Conservation (phyloP, 192 early-diverging fungal genomes). For the Gryganskiella cystojenkinii region DNA sequence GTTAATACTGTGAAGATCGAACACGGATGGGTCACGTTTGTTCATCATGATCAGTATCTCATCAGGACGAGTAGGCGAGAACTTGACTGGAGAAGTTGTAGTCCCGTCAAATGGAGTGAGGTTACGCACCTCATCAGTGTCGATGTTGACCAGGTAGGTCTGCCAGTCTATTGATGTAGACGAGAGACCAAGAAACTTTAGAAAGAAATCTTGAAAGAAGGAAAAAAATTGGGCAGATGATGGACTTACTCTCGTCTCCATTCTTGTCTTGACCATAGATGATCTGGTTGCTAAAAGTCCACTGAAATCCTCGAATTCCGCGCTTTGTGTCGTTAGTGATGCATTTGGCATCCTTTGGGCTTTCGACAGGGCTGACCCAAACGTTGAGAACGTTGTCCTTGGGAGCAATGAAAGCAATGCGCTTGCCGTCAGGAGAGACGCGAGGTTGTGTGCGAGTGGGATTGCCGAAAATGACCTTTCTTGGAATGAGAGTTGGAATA, state of each 20-base stretch:
- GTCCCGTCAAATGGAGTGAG: constrained; percentile 23
- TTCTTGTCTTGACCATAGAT: constrained; percentile 47
- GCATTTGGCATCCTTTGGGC: constrained; percentile 24
- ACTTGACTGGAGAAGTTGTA: not conserved
- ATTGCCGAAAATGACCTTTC: constrained; percentile 24
- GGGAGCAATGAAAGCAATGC: constrained; percentile 42
- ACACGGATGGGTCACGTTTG: constrained; percentile 33
- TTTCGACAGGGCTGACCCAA: constrained; percentile 19
- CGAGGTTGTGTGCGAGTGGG: not conserved
- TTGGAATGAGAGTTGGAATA: constrained; percentile 11
- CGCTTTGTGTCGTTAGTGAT: constrained; percentile 44
- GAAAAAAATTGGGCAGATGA: not conserved
- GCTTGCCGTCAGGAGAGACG: constrained; percentile 21
- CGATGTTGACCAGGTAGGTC: constrained; percentile 14
- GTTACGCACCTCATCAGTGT: constrained; percentile 7
- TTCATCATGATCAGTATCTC: constrained; percentile 40
- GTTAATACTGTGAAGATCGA: constrained; percentile 34
- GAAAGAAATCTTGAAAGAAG: not conserved
- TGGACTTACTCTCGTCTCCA: constrained; percentile 41
- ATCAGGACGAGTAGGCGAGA: constrained; percentile 30
- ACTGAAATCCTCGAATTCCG: constrained; percentile 38
- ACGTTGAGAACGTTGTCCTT: constrained; percentile 47
- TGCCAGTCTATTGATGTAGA: constrained; percentile 12
- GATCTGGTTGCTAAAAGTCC: constrained; percentile 44
- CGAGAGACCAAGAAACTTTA: not conserved